Evolutionary conservation across 345 rosid genomes (phyloP).

Genomic region (Alliaria petiolata): DNA sequence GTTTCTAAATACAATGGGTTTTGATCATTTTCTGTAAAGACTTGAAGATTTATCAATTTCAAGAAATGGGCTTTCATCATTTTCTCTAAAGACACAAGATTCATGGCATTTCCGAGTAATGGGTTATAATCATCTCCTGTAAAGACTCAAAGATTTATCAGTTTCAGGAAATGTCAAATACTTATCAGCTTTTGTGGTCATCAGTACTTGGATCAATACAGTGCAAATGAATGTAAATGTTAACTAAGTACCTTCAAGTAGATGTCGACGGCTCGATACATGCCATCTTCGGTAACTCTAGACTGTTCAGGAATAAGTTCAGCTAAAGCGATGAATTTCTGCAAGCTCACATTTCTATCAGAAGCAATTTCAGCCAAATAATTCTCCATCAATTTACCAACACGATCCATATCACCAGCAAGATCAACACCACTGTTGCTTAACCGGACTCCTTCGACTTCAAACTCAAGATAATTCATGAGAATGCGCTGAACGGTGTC

Average conservation of each 20-base stretch:
- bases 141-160: neutral
- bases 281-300: conserved; percentile 81
- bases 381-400: conserved; percentile 86
- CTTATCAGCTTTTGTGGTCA: neutral
- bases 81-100: neutral
- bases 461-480: conserved; percentile 61
- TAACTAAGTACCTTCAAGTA: conserved; percentile 69
- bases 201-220: neutral
- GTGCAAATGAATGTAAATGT: neutral
- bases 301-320: conserved; percentile 82
- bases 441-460: conserved; percentile 43
- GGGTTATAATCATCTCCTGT: too few species aligned
- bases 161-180: neutral
- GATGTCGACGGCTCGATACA: conserved; percentile 84
- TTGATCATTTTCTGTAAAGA: neutral
- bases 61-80: too few species aligned
- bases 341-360: conserved; percentile 57
- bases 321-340: conserved; percentile 60
- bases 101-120: neutral
- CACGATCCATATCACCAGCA: conserved; percentile 62
- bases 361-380: conserved; percentile 87
- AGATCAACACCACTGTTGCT: conserved; percentile 46
- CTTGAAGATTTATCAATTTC: too few species aligned
- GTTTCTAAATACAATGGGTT: neutral
- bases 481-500: conserved; percentile 79